Base-by-base conservation (phyloP, 139 green algal species). In the Auxenochlorella pyrenoidosa region DNA sequence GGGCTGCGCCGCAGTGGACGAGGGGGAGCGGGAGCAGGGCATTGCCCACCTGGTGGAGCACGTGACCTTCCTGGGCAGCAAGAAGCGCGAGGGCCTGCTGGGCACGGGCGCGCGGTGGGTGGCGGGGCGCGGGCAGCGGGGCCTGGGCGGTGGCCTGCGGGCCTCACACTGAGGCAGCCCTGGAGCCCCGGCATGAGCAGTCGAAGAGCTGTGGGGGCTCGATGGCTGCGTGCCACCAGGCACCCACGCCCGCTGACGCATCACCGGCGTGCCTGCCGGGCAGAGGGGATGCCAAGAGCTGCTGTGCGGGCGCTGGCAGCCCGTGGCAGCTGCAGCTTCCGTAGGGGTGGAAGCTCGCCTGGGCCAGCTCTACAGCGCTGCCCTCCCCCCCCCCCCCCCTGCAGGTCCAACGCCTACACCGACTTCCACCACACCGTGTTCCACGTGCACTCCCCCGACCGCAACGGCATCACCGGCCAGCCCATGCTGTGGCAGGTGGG, bases 401-500 rank as follows among this genome's bases (percentile, higher is more conserved):
- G 30, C 60, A 85, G 80, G 24, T 97, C 95, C 76, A 99, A 99
- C 88, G 98, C 98, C 0, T 99, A 99, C 95, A 99, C 98, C 34
- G 98, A 99, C 94, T 99, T 99, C 90, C 98, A 99, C 92, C 98
- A 99, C 95, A 99, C 98, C n/a, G 98, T 99, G 32, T 99, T 99
- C 92, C 98, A 99, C 89, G 95, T 99, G 73, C 98, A 99, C 88
- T 90, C 96, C 30, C 97, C 97, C 2, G 60, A 90, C 28, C 77
- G 75, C 54, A 97, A 98, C 90, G 89, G 87, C 77, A 93, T 92
- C 65, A 96, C 89, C 2, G 91, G 92, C 16, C 78, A 92, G 80
- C 91, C 94, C 65, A 97, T 99, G 95, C 93, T 99, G 77, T 94
- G 94, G 38, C 93, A 98, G 91, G 96, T 97, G 68, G 68, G 36